Evolutionary conservation across 106 monocot species (phyloP).

Genomic region (Platanthera guangdongensis): DNA sequence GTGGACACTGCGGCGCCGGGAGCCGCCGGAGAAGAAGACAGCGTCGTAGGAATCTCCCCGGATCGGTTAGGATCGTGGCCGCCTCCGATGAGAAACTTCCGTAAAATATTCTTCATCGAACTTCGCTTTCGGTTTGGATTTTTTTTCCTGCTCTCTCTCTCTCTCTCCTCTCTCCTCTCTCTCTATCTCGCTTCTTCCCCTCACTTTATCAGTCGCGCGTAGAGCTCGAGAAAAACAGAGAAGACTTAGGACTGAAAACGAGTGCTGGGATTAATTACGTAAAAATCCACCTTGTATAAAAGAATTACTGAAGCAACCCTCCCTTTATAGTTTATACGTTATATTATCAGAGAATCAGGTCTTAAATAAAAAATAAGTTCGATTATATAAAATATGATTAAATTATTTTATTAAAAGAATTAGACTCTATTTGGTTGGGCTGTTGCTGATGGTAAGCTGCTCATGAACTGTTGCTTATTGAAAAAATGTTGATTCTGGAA

Average conservation of each 20-base stretch:
- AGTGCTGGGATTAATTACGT: neutral
- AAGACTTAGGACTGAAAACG: neutral
- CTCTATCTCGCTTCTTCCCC: neutral
- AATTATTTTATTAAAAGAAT: too few species aligned
- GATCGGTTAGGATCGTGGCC: constrained; percentile 8
- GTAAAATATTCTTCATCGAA: constrained; percentile 12
- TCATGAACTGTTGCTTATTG: too few species aligned
- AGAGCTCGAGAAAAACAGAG: neutral
- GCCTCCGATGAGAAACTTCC: constrained; percentile 13
- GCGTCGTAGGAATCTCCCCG: neutral
- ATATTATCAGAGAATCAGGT: too few species aligned
- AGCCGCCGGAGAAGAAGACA: neutral
- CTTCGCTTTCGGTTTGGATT: constrained; percentile 1
- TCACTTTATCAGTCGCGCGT: too few species aligned
- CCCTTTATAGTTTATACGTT: too few species aligned
- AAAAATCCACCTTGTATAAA: neutral
- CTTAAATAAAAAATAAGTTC: too few species aligned
- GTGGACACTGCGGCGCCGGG: neutral
- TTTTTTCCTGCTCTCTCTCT: neutral
- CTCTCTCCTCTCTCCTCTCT: neutral
- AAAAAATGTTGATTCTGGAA: too few species aligned
- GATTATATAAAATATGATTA: too few species aligned
- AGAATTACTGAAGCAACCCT: neutral
- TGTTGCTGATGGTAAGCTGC: too few species aligned
- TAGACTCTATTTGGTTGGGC: too few species aligned